Base-by-base conservation (phyloP, 169 alveolate species). In the Theileria parva region DNA sequence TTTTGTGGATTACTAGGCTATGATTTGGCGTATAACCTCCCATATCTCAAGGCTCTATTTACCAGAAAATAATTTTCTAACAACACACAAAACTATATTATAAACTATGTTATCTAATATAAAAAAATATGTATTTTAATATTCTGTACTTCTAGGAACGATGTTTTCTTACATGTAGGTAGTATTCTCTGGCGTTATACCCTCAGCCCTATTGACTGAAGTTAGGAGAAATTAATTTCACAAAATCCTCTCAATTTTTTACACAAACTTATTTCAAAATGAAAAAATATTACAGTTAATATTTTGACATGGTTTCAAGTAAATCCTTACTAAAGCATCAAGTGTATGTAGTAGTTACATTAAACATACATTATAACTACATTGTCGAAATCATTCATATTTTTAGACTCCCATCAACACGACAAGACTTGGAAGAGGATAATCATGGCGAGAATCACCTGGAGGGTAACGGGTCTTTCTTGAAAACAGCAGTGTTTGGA, bases 401-500 rank as follows among this genome's bases (percentile, higher is more conserved):
- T 17, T 68, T 50, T 27, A 68, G 77, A 19, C 34, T 51, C 6
- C 77, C 77, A 68, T 28, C 19, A 7, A 17, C 32, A 17, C 34
- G n/a, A 50, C 64, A 68, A 15, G 63, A 51, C 27, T 13, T 68
- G 60, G 77, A 68, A 68, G 48, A 23, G 11, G 39, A 19, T 23
- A 3, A n/a, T 1, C 89, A 83, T 50, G 7, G 37, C 0, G 89
- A 83, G 66, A 66, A 75, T 60, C 89, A 83, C 61, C 12, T 75
- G 21, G 80, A 34, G 25, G 89, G 86, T 17, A 75, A 70, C 25
- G 60, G 92, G n/a, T 95, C 93, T 13, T 86, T 81, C 48, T 72
- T 94, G 57, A 95, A 95, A 74, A 94, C 95, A 11, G 80, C 94
- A 12, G 95, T 95, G 0, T 95, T 95, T 77, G 97, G 97, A 30